Conservation (phyloP, 352 stramenopile genomes). For the Phytophthora agathidicida region DNA sequence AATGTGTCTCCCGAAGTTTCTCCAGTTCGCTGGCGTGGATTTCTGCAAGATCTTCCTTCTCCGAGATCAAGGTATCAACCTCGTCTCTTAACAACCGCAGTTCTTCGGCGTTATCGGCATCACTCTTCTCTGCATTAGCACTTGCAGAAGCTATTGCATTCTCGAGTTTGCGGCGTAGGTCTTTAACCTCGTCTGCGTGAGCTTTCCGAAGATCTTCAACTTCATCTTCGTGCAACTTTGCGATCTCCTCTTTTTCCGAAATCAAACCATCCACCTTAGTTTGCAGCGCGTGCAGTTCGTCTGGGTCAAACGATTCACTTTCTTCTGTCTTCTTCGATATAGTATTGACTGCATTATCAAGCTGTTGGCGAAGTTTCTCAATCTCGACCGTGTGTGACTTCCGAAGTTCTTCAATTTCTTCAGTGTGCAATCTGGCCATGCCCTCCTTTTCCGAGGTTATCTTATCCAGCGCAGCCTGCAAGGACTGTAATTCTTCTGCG, state of each 20-base stretch:
- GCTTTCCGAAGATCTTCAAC: slow-evolving; percentile 26
- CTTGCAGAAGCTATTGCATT: not conserved
- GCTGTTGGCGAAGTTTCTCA: slow-evolving; percentile 1
- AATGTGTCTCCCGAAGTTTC: not conserved
- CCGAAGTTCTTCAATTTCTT: slow-evolving; percentile 7
- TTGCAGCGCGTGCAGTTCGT: slow-evolving; percentile 31
- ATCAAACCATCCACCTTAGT: slow-evolving; percentile 22
- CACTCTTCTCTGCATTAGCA: not conserved
- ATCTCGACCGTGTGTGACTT: slow-evolving; percentile 6
- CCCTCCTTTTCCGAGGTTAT: slow-evolving; percentile 5
- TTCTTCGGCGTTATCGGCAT: slow-evolving; percentile 7
- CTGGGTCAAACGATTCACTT: slow-evolving; percentile 23
- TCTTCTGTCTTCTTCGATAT: not conserved
- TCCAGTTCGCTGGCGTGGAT: slow-evolving; percentile 10
- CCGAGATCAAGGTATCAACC: slow-evolving; percentile 2
- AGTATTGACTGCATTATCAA: not conserved
- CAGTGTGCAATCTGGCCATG: not conserved
- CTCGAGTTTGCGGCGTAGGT: slow-evolving; percentile 25
- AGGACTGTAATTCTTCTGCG: slow-evolving; percentile 2
- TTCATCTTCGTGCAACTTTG: slow-evolving; percentile 4
- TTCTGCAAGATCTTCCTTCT: slow-evolving; percentile 5
- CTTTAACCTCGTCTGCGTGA: slow-evolving; percentile 14
- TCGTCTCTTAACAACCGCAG: slow-evolving; percentile 16
- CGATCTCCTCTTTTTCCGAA: slow-evolving; percentile 16
- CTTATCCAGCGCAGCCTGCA: slow-evolving; percentile 2